phyloP scores from a whole-genome alignment of 1,284 basidiomycete genomes.

The Leucoagaricus sp. region DNA sequence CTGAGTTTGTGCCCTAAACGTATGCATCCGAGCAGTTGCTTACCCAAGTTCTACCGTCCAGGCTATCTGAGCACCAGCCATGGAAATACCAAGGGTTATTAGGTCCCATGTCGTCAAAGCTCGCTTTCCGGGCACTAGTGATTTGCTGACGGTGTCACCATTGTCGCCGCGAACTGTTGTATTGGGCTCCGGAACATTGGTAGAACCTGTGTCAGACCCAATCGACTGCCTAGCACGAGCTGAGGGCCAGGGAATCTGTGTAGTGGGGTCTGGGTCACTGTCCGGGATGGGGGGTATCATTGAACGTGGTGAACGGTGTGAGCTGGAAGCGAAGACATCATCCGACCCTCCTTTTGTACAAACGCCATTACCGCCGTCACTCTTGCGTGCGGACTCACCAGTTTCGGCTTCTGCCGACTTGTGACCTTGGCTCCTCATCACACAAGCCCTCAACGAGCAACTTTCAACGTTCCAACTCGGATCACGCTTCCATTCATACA shows the following conservation, averaged over 20 bases:
- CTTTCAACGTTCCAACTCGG: background rate
- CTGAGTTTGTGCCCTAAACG: background rate
- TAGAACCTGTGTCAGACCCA: slow-evolving; percentile 19
- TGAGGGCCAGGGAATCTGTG: slow-evolving; percentile 75
- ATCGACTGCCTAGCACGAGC: slow-evolving; percentile 42
- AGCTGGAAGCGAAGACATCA: slow-evolving; percentile 1
- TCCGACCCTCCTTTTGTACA: slow-evolving; percentile 5
- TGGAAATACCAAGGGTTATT: slow-evolving; percentile 77
- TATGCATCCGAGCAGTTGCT: slow-evolving; percentile 26
- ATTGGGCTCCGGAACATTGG: slow-evolving; percentile 20
- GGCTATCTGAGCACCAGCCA: slow-evolving; percentile 90
- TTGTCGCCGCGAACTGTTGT: slow-evolving; percentile 18
- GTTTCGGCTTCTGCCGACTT: slow-evolving; percentile 10
- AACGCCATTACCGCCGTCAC: slow-evolving; percentile 1
- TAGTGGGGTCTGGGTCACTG: slow-evolving; percentile 68
- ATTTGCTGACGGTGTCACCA: slow-evolving; percentile 22
- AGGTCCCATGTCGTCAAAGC: slow-evolving; percentile 72
- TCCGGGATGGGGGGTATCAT: slow-evolving; percentile 59
- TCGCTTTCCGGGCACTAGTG: slow-evolving; percentile 28
- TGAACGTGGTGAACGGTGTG: background rate
- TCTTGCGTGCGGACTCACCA: background rate
- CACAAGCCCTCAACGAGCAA: background rate
- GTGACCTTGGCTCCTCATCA: background rate
- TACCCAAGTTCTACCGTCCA: slow-evolving; percentile 93
- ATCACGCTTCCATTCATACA: slow-evolving; percentile 7